Base-by-base conservation (phyloP, 495 filamentous ascomycete genomes). In the Lineolata rhizophorae region DNA sequence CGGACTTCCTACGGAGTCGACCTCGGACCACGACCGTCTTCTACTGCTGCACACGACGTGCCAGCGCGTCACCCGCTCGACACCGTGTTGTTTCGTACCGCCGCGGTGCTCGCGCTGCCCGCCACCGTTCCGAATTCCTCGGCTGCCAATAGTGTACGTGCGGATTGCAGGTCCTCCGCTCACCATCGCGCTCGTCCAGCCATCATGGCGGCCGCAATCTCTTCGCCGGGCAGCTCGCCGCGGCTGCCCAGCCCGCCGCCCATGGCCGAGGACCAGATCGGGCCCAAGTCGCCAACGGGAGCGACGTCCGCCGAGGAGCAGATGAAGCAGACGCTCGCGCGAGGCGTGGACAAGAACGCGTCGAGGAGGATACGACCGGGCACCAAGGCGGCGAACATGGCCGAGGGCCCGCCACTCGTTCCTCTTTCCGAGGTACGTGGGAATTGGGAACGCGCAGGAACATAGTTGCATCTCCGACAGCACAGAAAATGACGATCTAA, bases 351-450 rank as follows among this genome's bases (percentile, higher is more conserved):
- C 53, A 52, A 70, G 62, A 58, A 71, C 57, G 62, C 80, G 16
- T 71, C 65, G 32, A 64, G 87, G 40, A 68, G 87, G 42, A 92
- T 97, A 51, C 72, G 87, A 15, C 85, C 87, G 2, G 87, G 87
- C 29, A 92, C 84, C 21, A 83, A 74, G 53, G 68, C 82, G 5
- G 71, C 62, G 38, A 79, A 95, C 44, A 93, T 97, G 77, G 71
- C 76, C 20, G 72, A 75, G 35, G 90, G 90, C 1, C 85, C 83
- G 33, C 85, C 90, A 15, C 57, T 94, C 30, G 64, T 93, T 26
- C 75, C 82, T 13, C 58, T 95, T 31, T 61, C 65, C 26, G 79
- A 94, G 60, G 81, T 90, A 46, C 40, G 62, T 47, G 11, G 21
- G n/a, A n/a, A 15, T 33, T 16, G n/a, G n/a, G n/a, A n/a, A n/a